These are phyloP conservation scores for Senna tora DNA, from an alignment of 306 rosid species.

Conservation along the genomic window DNA sequence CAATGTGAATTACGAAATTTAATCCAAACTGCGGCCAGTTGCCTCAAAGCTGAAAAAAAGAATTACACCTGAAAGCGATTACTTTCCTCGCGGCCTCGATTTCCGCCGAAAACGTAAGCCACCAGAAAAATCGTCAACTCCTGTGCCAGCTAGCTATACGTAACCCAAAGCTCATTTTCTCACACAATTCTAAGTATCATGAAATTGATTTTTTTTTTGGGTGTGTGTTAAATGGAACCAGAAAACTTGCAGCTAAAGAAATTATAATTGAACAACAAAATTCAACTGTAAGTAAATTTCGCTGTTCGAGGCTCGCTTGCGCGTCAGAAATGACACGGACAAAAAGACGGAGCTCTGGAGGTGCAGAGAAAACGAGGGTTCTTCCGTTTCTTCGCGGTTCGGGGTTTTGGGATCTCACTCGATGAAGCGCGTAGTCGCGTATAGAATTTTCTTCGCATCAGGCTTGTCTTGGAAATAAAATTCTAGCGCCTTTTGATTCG, in stretches of 20 bases:
- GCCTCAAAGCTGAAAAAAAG: conserved; percentile 32
- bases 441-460: background rate
- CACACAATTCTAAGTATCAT: conserved; percentile 12
- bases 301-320: conserved; percentile 1
- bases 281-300: background rate
- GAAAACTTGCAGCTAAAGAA: conserved; percentile 50
- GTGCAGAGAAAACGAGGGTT: background rate
- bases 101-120: conserved; percentile 2
- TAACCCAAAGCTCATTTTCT: conserved; percentile 23
- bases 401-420: background rate
- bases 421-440: background rate
- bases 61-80: conserved; percentile 25
- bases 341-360: background rate
- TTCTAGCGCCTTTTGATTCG: background rate
- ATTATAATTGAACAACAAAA: conserved; percentile 29
- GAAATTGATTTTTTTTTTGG: background rate
- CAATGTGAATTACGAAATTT: conserved; percentile 6
- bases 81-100: background rate
- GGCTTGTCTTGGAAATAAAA: background rate
- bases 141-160: conserved; percentile 30
- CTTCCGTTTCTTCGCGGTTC: background rate
- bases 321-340: background rate
- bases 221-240: background rate
- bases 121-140: conserved; percentile 29
- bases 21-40: too few species aligned